Evolutionary conservation across 140 eudicot genomes (phyloP), one percentile per base, ranked within the genome.

Genomic region (Senecio squalidus): DNA sequence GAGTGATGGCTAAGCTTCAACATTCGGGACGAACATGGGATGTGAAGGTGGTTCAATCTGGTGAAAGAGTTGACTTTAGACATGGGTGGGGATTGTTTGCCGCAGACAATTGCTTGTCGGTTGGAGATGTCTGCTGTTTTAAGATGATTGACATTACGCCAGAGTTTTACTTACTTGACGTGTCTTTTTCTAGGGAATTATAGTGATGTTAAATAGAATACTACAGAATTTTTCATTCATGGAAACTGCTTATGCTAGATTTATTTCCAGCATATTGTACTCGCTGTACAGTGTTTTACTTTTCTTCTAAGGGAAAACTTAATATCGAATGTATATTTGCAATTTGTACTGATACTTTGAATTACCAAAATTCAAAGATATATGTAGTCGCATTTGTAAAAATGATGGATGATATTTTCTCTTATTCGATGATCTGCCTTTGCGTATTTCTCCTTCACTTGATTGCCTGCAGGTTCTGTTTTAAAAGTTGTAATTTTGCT

Each of bases 81-180:
- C 4, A 66, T 5, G 82, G 78, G 8, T 76, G 82, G 82, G 27
- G 14, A 4, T 2, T 9, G 34, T 71, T 76, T 71, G 63, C 52
- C 25, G n/a, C 1, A 6, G 82, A 60, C n/a, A 76, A 76, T 31
- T 46, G 46, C 9, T 28, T 72, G 55, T 11, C 44, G 22, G 45
- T 62, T 34, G 77, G 71, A 55, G 77, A 72, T 38, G 43, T 36
- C 36, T 72, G 71, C 33, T 29, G 59, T 33, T 72, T 72, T 72
- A 60, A 72, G 60, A 31, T 72, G 60, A 27, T 72, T 45, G 68
- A 40, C 36, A 61, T 60, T 7, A 23, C 25, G 20, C 63, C 48
- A 2, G 57, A 57, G 43, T 39, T 52, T 29, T 65, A 64, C 66
- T 20, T 66, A 34, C 3, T 73, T 6, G 59, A 58, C 50, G 78